A percentile compares a stretch with the other conserved stretches of the same genome.
Evolutionary conservation across 1,139 yeast species (phyloP).

Genomic region (Geotrichum citri-aurantii): DNA sequence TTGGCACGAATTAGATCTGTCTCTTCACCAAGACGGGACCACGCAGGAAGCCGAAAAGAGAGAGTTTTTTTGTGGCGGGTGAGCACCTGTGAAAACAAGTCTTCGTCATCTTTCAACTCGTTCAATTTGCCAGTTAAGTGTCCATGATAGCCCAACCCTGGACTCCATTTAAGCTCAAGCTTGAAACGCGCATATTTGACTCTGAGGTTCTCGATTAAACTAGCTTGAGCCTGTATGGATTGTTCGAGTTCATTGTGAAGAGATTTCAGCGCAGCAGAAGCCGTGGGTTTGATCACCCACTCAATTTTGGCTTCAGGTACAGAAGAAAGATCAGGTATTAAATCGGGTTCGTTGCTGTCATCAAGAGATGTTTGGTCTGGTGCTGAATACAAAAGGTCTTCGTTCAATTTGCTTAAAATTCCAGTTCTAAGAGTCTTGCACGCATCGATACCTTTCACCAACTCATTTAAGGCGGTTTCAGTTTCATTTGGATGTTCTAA

Average conservation of each 20-base stretch:
- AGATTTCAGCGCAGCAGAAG: slow-evolving; percentile 25
- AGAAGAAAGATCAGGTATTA: slow-evolving; percentile 24
- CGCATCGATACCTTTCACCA: slow-evolving; percentile 22
- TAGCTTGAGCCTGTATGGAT: slow-evolving; percentile 1
- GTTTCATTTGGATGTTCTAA: background rate
- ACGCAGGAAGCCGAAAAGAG: slow-evolving; percentile 25
- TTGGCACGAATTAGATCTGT: slow-evolving; percentile 27
- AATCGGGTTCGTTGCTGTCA: background rate
- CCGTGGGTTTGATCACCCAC: slow-evolving; percentile 24
- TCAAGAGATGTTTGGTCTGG: slow-evolving; percentile 1
- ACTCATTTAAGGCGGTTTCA: slow-evolving; percentile 14
- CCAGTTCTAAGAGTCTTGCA: slow-evolving; percentile 25
- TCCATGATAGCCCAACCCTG: slow-evolving; percentile 33
- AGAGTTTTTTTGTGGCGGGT: slow-evolving; percentile 27
- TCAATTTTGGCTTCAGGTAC: slow-evolving; percentile 16
- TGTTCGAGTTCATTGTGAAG: slow-evolving; percentile 21
- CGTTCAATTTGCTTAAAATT: slow-evolving; percentile 33
- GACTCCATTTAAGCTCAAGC: slow-evolving; percentile 34
- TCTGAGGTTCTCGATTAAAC: slow-evolving; percentile 24
- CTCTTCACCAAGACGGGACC: slow-evolving; percentile 32
- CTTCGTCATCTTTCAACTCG: slow-evolving; percentile 15
- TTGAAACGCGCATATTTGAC: slow-evolving; percentile 21
- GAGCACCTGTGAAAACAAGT: slow-evolving; percentile 23
- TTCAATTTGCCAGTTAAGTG: slow-evolving; percentile 22
- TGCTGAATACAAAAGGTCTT: slow-evolving; percentile 24